A percentile compares a stretch with the other conserved stretches of the same genome.
phyloP scores from a whole-genome alignment of 768 basidiomycete species.

The Tulasnella calospora region DNA sequence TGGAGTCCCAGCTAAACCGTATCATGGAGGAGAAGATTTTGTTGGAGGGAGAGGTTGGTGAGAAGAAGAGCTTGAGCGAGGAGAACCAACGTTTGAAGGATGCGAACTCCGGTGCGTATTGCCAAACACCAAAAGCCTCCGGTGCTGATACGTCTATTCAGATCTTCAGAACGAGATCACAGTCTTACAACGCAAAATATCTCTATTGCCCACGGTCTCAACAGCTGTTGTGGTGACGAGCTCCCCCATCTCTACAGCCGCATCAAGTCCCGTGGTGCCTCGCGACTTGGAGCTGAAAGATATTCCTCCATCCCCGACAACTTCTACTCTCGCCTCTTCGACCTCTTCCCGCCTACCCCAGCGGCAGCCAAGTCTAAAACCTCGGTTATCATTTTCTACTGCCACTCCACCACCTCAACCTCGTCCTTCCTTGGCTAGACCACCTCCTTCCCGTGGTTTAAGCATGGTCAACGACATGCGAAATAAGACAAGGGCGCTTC shows the following conservation, averaged over 20 bases:
- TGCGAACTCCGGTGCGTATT: constrained; percentile 39
- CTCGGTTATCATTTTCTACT: neutral
- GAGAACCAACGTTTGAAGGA: constrained; percentile 43
- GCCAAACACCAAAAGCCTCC: neutral
- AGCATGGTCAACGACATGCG: constrained; percentile 17
- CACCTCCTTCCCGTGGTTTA: constrained; percentile 7
- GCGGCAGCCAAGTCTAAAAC: neutral
- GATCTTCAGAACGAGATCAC: neutral
- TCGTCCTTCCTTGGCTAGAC: neutral
- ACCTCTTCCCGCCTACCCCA: neutral
- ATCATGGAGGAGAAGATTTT: constrained; percentile 44
- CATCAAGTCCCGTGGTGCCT: neutral
- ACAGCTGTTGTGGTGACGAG: neutral
- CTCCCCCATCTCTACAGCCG: neutral
- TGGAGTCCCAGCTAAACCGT: constrained; percentile 40
- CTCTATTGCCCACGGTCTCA: neutral
- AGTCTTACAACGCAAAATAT: neutral
- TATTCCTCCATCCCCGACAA: neutral
- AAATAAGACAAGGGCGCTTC: constrained; percentile 7
- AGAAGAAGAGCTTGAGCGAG: constrained; percentile 40
- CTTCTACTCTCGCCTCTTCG: neutral
- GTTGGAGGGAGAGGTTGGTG: constrained; percentile 43
- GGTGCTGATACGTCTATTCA: neutral
- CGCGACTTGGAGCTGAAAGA: neutral
- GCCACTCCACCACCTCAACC: constrained; percentile 1